Evolutionary conservation across 345 rosid species (phyloP).

Genomic region (Kernera saxatilis): DNA sequence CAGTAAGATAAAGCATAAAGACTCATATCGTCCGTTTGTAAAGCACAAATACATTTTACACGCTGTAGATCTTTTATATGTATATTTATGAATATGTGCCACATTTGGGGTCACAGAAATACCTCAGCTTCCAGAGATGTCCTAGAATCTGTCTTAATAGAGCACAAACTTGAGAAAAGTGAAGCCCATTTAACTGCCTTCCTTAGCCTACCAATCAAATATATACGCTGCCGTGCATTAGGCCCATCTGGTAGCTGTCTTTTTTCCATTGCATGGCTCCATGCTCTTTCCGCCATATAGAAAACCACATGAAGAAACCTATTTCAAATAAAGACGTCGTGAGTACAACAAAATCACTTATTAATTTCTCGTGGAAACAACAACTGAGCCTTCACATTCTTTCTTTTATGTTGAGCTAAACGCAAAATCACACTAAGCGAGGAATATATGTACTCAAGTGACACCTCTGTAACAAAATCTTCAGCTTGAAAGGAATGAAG

Average conservation of each 20-base stretch:
- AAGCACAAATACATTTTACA: neutral
- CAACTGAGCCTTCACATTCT: constrained; percentile 1
- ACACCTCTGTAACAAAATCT: neutral
- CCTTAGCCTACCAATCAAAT: constrained; percentile 89
- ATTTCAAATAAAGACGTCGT: constrained; percentile 16
- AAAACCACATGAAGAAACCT: constrained; percentile 93
- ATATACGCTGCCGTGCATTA: constrained; percentile 74
- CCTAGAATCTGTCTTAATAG: constrained; percentile 79
- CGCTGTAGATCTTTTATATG: neutral
- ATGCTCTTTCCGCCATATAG: constrained; percentile 92
- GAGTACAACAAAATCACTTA: neutral
- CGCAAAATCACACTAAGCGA: neutral
- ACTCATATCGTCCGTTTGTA: neutral
- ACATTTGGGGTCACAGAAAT: constrained; percentile 15
- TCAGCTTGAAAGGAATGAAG: neutral
- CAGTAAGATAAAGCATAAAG: constrained; percentile 13
- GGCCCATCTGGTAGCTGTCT: constrained; percentile 96
- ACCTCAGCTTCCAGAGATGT: constrained; percentile 98
- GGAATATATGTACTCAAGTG: neutral
- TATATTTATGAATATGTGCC: neutral
- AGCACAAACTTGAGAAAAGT: constrained; percentile 69
- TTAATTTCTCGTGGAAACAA: neutral
- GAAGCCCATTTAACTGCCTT: constrained; percentile 96
- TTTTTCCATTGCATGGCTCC: constrained; percentile 99
- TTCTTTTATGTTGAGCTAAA: neutral